phyloP scores from a whole-genome alignment of 2,329 filamentous ascomycete species.

The Trichoderma endophyticum region DNA sequence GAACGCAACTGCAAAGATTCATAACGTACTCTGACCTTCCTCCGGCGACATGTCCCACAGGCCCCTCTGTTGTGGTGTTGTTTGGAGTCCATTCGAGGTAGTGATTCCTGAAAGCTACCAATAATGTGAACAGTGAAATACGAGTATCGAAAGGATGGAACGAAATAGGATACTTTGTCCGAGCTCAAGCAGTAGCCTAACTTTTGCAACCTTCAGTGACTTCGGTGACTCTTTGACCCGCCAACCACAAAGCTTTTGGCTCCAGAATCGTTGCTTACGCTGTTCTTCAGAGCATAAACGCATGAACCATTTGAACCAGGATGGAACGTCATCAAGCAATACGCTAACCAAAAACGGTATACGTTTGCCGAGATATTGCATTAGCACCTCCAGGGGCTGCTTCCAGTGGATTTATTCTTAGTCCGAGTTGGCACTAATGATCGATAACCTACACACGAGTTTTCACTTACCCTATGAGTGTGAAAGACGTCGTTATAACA shows the following conservation, averaged over 20 bases:
- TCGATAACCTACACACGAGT: no score
- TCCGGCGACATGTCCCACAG: background rate
- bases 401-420: no score
- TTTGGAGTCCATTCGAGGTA: background rate
- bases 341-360: background rate
- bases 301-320: background rate
- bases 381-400: no score
- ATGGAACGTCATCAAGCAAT: background rate
- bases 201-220: background rate
- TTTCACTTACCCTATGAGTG: no score
- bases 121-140: background rate
- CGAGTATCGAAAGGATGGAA: background rate
- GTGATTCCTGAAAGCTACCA: background rate
- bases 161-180: background rate
- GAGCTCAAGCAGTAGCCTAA: background rate
- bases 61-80: background rate
- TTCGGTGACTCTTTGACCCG: background rate
- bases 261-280: background rate
- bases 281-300: background rate
- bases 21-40: background rate
- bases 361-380: no score
- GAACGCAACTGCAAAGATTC: background rate
- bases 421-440: no score
- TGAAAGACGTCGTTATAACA: no score
- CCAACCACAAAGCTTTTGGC: background rate